Percentiles rank a stretch among this genome's conserved stretches.
Evolutionary conservation across 2,329 filamentous ascomycete species (phyloP).

Genomic region (Colletotrichum sansevieriae): DNA sequence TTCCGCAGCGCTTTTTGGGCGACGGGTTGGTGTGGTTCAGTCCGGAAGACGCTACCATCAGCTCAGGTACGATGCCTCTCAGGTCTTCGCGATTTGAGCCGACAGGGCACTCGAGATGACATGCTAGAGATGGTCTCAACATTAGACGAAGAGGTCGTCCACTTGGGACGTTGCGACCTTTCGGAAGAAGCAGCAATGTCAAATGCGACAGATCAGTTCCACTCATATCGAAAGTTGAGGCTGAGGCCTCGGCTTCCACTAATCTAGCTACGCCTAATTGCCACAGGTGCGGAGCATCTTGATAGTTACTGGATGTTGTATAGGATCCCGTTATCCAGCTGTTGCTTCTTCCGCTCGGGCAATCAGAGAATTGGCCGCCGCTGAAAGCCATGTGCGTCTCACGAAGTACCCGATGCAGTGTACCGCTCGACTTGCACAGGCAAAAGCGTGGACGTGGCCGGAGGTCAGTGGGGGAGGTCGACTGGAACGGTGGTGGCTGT

Average conservation of each 20-base stretch:
- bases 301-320: too few species aligned
- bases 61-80: slow-evolving; percentile 14
- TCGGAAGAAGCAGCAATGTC: not conserved
- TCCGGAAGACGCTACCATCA: slow-evolving; percentile 27
- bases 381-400: slow-evolving; percentile 6
- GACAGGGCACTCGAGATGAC: slow-evolving; percentile 22
- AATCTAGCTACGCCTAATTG: too few species aligned
- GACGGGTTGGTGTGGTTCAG: slow-evolving; percentile 3
- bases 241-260: too few species aligned
- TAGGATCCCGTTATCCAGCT: too few species aligned
- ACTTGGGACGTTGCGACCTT: not conserved
- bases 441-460: slow-evolving; percentile 9
- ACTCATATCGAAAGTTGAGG: too few species aligned
- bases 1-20: not conserved
- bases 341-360: too few species aligned
- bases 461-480: slow-evolving; percentile 20
- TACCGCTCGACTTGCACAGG: not conserved
- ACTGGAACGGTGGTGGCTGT: slow-evolving; percentile 36
- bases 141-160: slow-evolving; percentile 25
- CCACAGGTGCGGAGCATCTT: too few species aligned
- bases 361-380: not conserved
- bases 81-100: slow-evolving; percentile 14
- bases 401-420: slow-evolving; percentile 18
- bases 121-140: slow-evolving; percentile 7
- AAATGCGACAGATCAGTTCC: not conserved